phyloP scores from a whole-genome alignment of 257 asterid species.

The Solanum neorickii region DNA sequence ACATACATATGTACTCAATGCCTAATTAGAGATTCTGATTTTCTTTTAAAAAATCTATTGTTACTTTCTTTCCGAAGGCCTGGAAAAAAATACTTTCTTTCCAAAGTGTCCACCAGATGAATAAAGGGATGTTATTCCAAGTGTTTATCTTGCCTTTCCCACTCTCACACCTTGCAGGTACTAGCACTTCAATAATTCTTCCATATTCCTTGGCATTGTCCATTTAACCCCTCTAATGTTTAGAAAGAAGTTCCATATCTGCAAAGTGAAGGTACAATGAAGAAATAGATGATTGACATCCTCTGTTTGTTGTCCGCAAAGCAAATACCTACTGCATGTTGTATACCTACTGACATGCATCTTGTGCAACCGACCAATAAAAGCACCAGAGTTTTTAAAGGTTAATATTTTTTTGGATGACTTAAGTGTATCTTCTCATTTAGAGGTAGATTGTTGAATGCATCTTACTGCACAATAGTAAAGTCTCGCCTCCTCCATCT shows the following conservation, averaged over 20 bases:
- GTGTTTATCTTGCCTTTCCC: background rate
- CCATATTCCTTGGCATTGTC: background rate
- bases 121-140: background rate
- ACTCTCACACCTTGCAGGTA: background rate
- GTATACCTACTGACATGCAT: background rate
- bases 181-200: background rate
- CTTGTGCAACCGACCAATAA: background rate
- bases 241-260: background rate
- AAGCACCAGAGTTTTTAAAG: background rate
- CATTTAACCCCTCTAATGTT: background rate
- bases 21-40: background rate
- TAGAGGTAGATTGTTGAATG: background rate
- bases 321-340: background rate
- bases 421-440: background rate
- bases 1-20: background rate
- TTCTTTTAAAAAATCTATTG: background rate
- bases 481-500: background rate
- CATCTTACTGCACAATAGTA: background rate
- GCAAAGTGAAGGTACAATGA: background rate
- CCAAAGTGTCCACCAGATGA: background rate
- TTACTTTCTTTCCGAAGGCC: background rate
- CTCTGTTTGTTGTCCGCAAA: background rate
- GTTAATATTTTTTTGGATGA: background rate
- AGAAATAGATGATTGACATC: background rate
- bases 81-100: background rate